Conservation (phyloP, 2,329 filamentous ascomycete genomes). For the Clonostachys rosea region DNA sequence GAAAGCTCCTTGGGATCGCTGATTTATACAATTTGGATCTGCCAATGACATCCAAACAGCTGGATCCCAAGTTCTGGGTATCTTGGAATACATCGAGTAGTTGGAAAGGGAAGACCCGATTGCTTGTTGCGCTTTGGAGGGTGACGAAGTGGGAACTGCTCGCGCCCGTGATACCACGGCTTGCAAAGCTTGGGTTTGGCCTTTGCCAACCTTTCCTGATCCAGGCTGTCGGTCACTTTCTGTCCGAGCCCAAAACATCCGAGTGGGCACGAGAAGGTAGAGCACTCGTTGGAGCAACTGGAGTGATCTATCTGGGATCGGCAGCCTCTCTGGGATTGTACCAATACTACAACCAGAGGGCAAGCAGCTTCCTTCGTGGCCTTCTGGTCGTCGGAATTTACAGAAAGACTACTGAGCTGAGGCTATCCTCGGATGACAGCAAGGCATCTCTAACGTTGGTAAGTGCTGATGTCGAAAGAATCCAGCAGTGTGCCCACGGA, state of each 20-base stretch:
- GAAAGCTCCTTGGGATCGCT: constrained; percentile 18
- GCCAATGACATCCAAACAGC: constrained; percentile 11
- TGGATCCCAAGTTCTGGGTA: not conserved
- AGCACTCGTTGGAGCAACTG: constrained; percentile 35
- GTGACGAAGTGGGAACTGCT: constrained; percentile 24
- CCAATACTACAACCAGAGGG: constrained; percentile 27
- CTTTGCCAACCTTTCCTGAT: constrained; percentile 35
- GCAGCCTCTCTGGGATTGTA: constrained; percentile 31
- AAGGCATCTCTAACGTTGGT: constrained; percentile 38
- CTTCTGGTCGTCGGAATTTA: constrained; percentile 25
- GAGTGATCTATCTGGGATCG: constrained; percentile 32
- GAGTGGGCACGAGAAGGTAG: constrained; percentile 17
- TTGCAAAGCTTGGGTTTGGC: constrained; percentile 30
- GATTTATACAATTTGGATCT: constrained; percentile 28
- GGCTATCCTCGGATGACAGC: constrained; percentile 23
- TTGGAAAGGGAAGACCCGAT: too few relatives aligned
- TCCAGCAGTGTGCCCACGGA: constrained; percentile 21
- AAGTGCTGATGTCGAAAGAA: constrained; percentile 39
- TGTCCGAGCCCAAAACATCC: constrained; percentile 20
- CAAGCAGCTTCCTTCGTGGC: constrained; percentile 21
- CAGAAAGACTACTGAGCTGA: constrained; percentile 21
- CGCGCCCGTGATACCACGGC: constrained; percentile 25
- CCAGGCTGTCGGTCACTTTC: constrained; percentile 21
- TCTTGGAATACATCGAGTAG: too few relatives aligned
- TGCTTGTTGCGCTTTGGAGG: not conserved